Base-by-base conservation (phyloP, 768 basidiomycete genomes). In the Hirschioporus abietinus region DNA sequence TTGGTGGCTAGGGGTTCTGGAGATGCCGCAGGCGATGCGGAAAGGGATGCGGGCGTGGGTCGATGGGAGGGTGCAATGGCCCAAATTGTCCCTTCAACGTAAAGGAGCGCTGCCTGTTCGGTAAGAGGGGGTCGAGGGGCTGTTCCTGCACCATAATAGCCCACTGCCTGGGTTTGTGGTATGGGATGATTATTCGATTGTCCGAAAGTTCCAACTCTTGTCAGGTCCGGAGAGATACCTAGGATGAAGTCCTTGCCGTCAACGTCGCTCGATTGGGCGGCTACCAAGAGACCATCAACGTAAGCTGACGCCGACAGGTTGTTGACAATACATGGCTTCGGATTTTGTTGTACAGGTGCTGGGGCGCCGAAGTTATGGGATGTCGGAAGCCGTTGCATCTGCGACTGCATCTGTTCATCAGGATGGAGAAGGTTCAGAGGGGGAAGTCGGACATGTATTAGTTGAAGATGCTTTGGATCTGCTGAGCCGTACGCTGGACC, bases 11-110 rank as follows among this genome's bases (percentile, higher is more conserved):
- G 78, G 15, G 89, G 87, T 1, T 80, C 76, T 30, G 87, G 84
- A 1, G 72, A 68, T 42, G 72, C 72, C 7, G 74, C 64, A 30
- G 74, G 73, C 18, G 72, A 72, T 8, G 75, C 71, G 0, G 76
- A 68, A 36, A 75, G 74, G 10, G 82, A 76, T 25, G 79, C 61
- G 63, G 68, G 61, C 35, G 71, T 77, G 18, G 78, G 71, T 35
- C 74, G 63, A 76, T 80, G 57, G 72, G 89, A 81, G 23, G 84
- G 79, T 3, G 89, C 88, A 80, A 93, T 88, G 26, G 88, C 90
- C 92, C 93, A 95, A 7, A 92, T 92, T 69, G 88, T 80, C 1
- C 95, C 95, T 17, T 89, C 88, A 66, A 96, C 88, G 12, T 88
- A 80, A n/a, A 95, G 77, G 26, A 94, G 73, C 5, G 87, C 86